Evolutionary conservation across 176 grass and related monocot species (phyloP), one percentile per base, ranked within the genome.

Genomic region (Eremochloa ophiuroides): DNA sequence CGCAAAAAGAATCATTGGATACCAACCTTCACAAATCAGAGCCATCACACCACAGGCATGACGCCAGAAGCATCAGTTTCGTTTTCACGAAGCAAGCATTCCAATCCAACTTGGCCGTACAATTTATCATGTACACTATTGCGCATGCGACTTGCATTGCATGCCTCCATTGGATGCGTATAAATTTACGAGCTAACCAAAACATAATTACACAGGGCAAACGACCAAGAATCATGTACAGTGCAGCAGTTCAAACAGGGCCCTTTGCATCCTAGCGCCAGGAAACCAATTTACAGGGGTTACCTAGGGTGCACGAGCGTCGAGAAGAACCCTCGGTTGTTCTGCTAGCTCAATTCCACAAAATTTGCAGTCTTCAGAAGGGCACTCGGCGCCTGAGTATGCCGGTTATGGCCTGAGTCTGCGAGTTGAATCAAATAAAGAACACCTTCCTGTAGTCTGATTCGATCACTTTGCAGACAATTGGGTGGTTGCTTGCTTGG

Each of bases 401-500:
- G 77, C 28, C 30, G 0, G 17, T 35, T 67, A 67, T 1, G 25
- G n/a, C n/a, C n/a, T n/a, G n/a, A n/a, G n/a, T n/a, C n/a, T n/a
- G n/a, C n/a, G n/a, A n/a, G n/a, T n/a, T n/a, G n/a, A n/a, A n/a
- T n/a, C 22, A 29, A 41, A 74, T 10, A 55, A 62, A 82, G 38
- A 60, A 74, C 47, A 50, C 67, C 34, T 35, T 55, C 48, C 31
- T 60, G 12, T 47, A 2, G 40, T 10, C 38, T 82, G 48, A 74
- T 76, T 59, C 44, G 69, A 65, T 88, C 43, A 89, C 82, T 81
- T 89, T 0, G 91, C 91, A 71, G 97, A 94, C 62, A 96, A 87
- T 22, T 96, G 83, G 12, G 89, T 56, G 27, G 85, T 85, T 75
- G 87, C 85, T 87, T 91, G 82, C 77, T 85, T 96, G 8, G 93